These are phyloP conservation scores for Eucalyptus tenuipes DNA, from an alignment of 345 rosid genomes.

Conservation along the genomic window DNA sequence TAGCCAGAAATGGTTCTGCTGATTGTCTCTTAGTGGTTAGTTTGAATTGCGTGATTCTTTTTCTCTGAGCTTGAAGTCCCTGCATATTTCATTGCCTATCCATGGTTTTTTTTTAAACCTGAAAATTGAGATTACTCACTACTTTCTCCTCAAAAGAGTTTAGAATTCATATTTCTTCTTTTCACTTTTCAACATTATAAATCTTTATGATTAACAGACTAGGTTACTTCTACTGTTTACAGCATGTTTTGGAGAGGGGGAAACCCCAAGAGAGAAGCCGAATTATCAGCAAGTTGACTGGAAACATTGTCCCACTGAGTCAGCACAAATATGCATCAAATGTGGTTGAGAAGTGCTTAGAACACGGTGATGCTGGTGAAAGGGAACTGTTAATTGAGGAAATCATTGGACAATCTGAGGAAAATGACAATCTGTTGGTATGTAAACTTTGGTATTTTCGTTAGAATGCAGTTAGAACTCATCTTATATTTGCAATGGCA, in stretches of 20 bases:
- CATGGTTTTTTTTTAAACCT: background rate
- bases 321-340: slow-evolving; percentile 98
- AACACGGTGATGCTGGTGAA: slow-evolving; percentile 56
- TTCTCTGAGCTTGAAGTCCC: background rate
- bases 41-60: background rate
- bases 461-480: background rate
- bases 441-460: background rate
- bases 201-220: background rate
- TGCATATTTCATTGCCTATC: background rate
- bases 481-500: background rate
- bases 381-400: slow-evolving; percentile 74
- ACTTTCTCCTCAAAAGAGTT: background rate
- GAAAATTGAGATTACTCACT: background rate
- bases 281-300: slow-evolving; percentile 67
- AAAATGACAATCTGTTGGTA: slow-evolving; percentile 79
- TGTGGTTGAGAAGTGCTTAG: slow-evolving; percentile 94
- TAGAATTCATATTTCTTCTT: background rate
- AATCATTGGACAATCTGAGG: slow-evolving; percentile 66
- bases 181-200: background rate
- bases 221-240: slow-evolving; percentile 1
- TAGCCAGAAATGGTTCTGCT: background rate
- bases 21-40: background rate
- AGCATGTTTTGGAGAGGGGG: slow-evolving; percentile 96
- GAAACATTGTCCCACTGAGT: slow-evolving; percentile 82
- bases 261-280: slow-evolving; percentile 59